Evolutionary conservation across 2,329 filamentous ascomycete genomes (phyloP), one percentile per base, ranked within the genome.

Genomic region (Claviceps digitariae): DNA sequence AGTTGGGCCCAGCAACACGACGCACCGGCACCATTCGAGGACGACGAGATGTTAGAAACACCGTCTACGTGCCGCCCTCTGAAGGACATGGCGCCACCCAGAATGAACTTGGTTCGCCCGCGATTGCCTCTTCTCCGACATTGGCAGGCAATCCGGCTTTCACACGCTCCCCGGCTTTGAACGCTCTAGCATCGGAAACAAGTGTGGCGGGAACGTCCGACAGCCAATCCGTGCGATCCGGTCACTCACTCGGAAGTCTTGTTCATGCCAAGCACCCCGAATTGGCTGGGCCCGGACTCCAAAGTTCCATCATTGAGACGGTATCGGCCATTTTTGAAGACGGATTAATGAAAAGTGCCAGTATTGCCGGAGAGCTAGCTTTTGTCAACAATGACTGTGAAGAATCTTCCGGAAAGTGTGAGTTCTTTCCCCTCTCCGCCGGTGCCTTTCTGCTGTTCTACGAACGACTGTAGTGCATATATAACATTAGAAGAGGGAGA

Each of bases 11-110:
- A 53, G 82, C 89, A 21, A 78, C 79, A 54, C 80, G 86, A 27
- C 86, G 82, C 62, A 72, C 79, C 15, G 85, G 87, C 47, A 96
- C 90, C 15, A 74, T 95, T 17, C 81, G 93, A 59, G 93, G 93
- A 51, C 85, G 93, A 56, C 81, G 93, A 64, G 91, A 97, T 66
- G 88, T 94, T 57, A 82, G 91, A 55, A 95, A 95, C 68, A 96
- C 90, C 1, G 83, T 95, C 52, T 91, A 93, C 63, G 76, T 90
- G 57, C 84, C 87, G 10, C 66, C 70, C 3, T 57, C 43, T 27
- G 55, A 34, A 27, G 55, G 38, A 34, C 34, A 15, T n/a, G 23
- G 34, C 45, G 48, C 17, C 49, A n/a, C 25, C 20, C 45, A 48
- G 13, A 45, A 31, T 23, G 52, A 54, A 17, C 23, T 43, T 17